Evolutionary conservation across 176 grass and related monocot species (phyloP).

Genomic region (Panicum miliaceum): DNA sequence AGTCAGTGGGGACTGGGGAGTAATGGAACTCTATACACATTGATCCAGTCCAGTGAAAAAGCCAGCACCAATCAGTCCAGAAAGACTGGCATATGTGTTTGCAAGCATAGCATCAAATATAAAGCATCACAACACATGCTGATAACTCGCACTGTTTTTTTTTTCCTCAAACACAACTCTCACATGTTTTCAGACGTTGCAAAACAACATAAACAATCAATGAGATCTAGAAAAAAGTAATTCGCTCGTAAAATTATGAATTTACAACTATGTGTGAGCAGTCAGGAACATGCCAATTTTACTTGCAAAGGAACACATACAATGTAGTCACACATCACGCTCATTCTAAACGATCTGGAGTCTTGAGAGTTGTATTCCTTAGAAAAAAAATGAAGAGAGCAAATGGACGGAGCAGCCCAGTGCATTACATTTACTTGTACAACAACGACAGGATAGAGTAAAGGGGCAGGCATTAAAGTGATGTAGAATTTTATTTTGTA

Average conservation of each 20-base stretch:
- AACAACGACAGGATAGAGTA: not conserved
- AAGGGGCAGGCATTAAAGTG: not conserved
- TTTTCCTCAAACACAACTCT: too few relatives aligned
- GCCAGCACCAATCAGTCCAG: not conserved
- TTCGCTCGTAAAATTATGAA: not conserved
- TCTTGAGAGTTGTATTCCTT: constrained; percentile 11
- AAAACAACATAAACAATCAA: not conserved
- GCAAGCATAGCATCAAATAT: not conserved
- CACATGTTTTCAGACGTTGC: not conserved
- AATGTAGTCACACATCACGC: constrained; percentile 28
- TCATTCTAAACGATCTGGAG: constrained; percentile 16
- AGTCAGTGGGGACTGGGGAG: too few relatives aligned
- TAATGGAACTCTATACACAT: not conserved
- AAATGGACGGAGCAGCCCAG: constrained; percentile 34
- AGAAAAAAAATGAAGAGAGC: constrained; percentile 5
- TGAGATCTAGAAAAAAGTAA: not conserved
- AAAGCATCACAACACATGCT: not conserved
- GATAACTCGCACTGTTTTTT: not conserved
- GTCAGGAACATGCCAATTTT: not conserved
- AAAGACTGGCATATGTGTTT: not conserved
- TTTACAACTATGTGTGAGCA: constrained; percentile 25
- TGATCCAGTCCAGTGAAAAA: not conserved
- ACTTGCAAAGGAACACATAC: constrained; percentile 20
- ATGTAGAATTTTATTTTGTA: constrained; percentile 54
- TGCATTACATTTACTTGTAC: constrained; percentile 43